These are phyloP conservation scores for Stromatinia cepivora DNA, from an alignment of 2,329 filamentous ascomycete species.

Conservation along the genomic window DNA sequence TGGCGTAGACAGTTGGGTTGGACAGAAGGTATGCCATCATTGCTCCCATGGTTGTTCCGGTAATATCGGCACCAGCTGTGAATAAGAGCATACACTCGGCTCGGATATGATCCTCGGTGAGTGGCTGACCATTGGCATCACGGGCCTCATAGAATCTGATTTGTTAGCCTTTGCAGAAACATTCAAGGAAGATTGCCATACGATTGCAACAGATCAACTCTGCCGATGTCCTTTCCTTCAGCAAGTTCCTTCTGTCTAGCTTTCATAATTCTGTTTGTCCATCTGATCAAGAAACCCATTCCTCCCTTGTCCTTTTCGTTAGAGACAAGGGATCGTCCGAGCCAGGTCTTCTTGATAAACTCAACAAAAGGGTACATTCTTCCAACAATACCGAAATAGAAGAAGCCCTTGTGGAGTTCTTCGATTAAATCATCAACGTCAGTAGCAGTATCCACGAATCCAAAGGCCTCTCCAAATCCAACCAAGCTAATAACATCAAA, in stretches of 20 bases:
- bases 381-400: constrained; percentile 47
- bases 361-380: constrained; percentile 53
- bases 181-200: constrained; percentile 27
- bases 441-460: constrained; percentile 53
- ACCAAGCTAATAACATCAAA: constrained; percentile 59
- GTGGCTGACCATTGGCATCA: not conserved
- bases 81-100: constrained; percentile 18
- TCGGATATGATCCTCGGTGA: constrained; percentile 19
- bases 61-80: constrained; percentile 19
- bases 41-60: constrained; percentile 18
- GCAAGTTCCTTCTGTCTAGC: constrained; percentile 51
- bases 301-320: constrained; percentile 54
- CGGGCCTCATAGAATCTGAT: constrained; percentile 18
- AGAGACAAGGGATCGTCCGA: constrained; percentile 54
- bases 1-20: constrained; percentile 8
- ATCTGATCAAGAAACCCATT: constrained; percentile 57
- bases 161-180: not conserved
- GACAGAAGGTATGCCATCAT: constrained; percentile 17
- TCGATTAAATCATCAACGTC: constrained; percentile 56
- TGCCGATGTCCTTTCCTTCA: constrained; percentile 46
- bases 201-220: constrained; percentile 56
- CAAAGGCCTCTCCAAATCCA: constrained; percentile 56
- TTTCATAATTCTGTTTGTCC: constrained; percentile 54
- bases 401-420: constrained; percentile 49
- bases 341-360: constrained; percentile 54